Evolutionary conservation across 768 basidiomycete species (phyloP), one percentile per base, ranked within the genome.

Genomic region (Favolaschia claudopus): DNA sequence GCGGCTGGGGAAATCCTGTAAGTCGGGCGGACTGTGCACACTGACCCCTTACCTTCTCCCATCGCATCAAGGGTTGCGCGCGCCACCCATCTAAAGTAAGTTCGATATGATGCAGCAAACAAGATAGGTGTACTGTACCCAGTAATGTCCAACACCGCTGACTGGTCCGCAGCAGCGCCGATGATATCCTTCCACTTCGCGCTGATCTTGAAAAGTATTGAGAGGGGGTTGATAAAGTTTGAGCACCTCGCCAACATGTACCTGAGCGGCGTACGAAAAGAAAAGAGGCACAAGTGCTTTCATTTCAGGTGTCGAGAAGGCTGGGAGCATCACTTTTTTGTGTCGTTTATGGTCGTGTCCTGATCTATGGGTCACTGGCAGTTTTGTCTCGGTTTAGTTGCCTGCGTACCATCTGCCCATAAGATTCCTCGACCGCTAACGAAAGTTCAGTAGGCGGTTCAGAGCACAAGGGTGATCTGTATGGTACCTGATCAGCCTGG

Each of bases 41-140:
- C 64, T 22, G 7, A 42, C 32, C 19, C 8, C 14, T 8, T 68
- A 81, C 83, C 81, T 68, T 78, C 73, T 8, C 82, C 84, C 51
- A 85, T 80, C 14, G 81, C 77, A 69, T 84, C 84, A 50, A 85
- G 60, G 7, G 82, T 78, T 3, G 79, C 79, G 5, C 79, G 78
- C 25, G 82, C 79, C n/a, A 68, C 56, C 77, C 78, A 79, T 14
- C 59, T 64, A 44, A 49, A 20, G 55, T 15, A 60, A 34, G 27
- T 49, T 37, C 47, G 33, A 59, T 57, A 38, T 59, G 38, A 9
- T 25, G 33, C 42, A 5, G 50, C 37, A 39, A 60, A 57, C 56
- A 60, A 53, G 43, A 43, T 45, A 58, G 46, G 6, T 39, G 22
- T 47, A 56, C 40, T 49, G 48, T 28, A 60, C 63, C 33, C 51